A percentile compares a stretch with the other conserved stretches of the same genome.
phyloP scores from a whole-genome alignment of 169 alveolate genomes.

The Cryptosporidium sp. region DNA sequence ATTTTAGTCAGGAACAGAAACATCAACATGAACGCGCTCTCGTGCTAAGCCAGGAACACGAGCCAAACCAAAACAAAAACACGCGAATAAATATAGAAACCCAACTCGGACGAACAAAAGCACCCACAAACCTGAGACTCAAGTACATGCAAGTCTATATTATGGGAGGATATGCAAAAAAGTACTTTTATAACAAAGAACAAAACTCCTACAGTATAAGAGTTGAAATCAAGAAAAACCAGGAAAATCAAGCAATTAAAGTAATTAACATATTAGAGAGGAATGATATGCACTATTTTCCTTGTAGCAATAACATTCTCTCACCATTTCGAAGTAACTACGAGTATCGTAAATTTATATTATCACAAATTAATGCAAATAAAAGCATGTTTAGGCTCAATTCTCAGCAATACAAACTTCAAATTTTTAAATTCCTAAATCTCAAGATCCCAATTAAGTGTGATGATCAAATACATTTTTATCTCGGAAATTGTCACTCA shows the following conservation, averaged over 20 bases:
- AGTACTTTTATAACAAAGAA: neutral
- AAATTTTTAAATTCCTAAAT: slow-evolving; percentile 13
- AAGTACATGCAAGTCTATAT: neutral
- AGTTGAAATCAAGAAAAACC: neutral
- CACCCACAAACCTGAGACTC: neutral
- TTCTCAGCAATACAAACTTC: neutral
- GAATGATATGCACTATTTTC: neutral
- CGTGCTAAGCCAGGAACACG: neutral
- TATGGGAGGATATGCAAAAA: slow-evolving; percentile 21
- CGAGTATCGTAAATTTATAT: neutral
- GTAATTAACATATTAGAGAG: neutral
- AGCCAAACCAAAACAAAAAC: neutral
- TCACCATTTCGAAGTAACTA: neutral
- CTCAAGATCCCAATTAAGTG: neutral
- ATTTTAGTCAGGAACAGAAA: neutral
- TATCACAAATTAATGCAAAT: neutral
- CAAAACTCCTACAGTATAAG: neutral
- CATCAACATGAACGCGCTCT: neutral
- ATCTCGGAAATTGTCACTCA: neutral
- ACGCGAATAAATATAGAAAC: neutral
- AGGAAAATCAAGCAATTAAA: neutral
- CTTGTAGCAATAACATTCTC: neutral
- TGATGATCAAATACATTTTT: neutral
- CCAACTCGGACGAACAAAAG: neutral
- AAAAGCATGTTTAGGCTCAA: neutral